Conservation (phyloP, 176 grass and related monocot species). For the Phyllostachys edulis region DNA sequence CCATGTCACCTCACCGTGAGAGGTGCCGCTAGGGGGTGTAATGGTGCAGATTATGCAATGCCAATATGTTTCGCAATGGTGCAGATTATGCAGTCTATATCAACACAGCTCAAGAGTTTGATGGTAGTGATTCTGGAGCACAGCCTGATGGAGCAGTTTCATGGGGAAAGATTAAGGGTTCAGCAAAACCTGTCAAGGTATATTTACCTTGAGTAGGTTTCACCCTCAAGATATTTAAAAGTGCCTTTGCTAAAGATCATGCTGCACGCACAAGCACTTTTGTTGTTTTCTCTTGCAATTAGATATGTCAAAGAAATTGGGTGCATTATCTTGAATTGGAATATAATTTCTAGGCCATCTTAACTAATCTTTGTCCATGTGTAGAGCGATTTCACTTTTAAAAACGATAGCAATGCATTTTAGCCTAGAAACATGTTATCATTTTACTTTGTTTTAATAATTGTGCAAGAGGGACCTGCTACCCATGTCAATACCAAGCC, state of each 20-base stretch:
- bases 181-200: slow-evolving; percentile 90
- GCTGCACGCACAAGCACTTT: neutral
- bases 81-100: slow-evolving; percentile 94
- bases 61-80: slow-evolving; percentile 97
- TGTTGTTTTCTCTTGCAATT: neutral
- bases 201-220: neutral
- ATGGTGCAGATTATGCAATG: no score
- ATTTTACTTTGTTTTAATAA: neutral
- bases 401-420: neutral
- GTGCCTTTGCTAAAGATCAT: neutral
- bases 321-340: neutral
- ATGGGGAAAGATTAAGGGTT: slow-evolving; percentile 97
- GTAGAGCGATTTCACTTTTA: neutral
- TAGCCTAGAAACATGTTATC: neutral
- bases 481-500: no score
- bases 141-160: slow-evolving; percentile 91
- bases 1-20: no score
- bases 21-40: no score
- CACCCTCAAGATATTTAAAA: neutral
- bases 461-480: no score
- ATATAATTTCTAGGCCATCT: neutral
- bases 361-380: neutral
- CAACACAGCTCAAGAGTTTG: slow-evolving; percentile 96
- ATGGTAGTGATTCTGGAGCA: slow-evolving; percentile 96
- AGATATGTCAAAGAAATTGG: neutral